Percentiles rank a stretch among this genome's conserved stretches.
phyloP scores from a whole-genome alignment of 306 rosid species.

The Alnus rubra region DNA sequence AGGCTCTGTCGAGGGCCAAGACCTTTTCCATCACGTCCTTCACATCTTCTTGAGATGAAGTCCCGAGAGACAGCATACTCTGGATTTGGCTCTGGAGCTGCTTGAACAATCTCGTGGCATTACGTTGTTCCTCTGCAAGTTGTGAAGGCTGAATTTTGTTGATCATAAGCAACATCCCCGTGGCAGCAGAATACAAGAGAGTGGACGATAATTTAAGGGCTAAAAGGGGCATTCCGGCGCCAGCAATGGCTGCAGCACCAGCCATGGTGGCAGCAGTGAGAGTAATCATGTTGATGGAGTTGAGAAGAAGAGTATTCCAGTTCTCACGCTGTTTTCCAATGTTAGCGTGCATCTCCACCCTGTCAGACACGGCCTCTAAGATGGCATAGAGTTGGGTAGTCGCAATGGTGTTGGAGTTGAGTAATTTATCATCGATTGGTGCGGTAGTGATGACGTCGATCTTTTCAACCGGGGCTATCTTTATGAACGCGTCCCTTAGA shows the following conservation, averaged over 20 bases:
- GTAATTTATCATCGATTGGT: not conserved
- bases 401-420: not conserved
- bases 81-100: conserved; percentile 47
- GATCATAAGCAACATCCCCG: conserved; percentile 57
- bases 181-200: conserved; percentile 60
- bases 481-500: conserved; percentile 28
- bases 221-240: conserved; percentile 33
- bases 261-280: conserved; percentile 67
- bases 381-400: conserved; percentile 46
- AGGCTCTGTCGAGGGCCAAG: conserved; percentile 70
- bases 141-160: conserved; percentile 87
- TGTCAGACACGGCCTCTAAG: conserved; percentile 54
- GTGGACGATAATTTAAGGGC: conserved; percentile 59
- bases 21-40: conserved; percentile 47
- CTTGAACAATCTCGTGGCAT: conserved; percentile 61
- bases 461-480: conserved; percentile 24
- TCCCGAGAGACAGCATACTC: conserved; percentile 35
- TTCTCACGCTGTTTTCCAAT: conserved; percentile 66
- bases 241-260: conserved; percentile 40
- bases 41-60: conserved; percentile 43
- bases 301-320: conserved; percentile 64
- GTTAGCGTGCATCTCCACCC: conserved; percentile 73
- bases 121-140: conserved; percentile 80
- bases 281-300: conserved; percentile 77
- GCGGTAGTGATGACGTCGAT: not conserved